Percentiles rank a stretch among this genome's conserved stretches.
These are phyloP conservation scores for Pseudoneurospora amorphoporcata DNA, from an alignment of 495 filamentous ascomycete genomes.

Conservation along the genomic window DNA sequence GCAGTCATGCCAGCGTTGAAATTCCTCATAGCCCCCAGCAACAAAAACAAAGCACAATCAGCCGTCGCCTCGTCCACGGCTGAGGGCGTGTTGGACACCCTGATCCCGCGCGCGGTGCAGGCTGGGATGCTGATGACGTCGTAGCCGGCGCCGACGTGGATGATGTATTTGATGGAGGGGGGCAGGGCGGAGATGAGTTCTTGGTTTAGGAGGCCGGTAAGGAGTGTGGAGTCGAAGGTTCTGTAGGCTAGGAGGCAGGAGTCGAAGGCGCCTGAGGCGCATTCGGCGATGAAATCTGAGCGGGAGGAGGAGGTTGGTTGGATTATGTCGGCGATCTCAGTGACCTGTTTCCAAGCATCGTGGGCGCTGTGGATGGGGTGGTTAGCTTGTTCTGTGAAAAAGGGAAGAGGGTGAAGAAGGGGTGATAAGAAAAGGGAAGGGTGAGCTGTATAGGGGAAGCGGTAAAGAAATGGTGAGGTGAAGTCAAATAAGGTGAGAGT, in stretches of 20 bases:
- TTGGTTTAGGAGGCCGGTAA: constrained; percentile 61
- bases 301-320: background rate
- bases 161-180: constrained; percentile 60
- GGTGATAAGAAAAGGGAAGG: background rate
- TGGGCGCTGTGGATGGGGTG: constrained; percentile 15
- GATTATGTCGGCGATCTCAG: background rate
- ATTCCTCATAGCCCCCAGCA: constrained; percentile 65
- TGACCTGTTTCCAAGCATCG: constrained; percentile 8
- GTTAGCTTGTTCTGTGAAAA: background rate
- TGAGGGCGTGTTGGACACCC: constrained; percentile 70
- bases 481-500: background rate
- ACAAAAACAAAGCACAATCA: constrained; percentile 65
- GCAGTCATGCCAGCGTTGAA: constrained; percentile 53
- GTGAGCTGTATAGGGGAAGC: background rate
- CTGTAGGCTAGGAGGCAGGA: constrained; percentile 62
- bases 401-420: background rate
- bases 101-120: constrained; percentile 54
- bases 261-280: constrained; percentile 54
- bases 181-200: constrained; percentile 60
- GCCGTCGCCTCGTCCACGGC: constrained; percentile 76
- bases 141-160: constrained; percentile 81
- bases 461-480: background rate
- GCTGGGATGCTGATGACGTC: constrained; percentile 66
- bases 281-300: constrained; percentile 59
- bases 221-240: constrained; percentile 54